Evolutionary conservation across 108 stramenopile species (phyloP).

Genomic region (Schizochytrium sp.): DNA sequence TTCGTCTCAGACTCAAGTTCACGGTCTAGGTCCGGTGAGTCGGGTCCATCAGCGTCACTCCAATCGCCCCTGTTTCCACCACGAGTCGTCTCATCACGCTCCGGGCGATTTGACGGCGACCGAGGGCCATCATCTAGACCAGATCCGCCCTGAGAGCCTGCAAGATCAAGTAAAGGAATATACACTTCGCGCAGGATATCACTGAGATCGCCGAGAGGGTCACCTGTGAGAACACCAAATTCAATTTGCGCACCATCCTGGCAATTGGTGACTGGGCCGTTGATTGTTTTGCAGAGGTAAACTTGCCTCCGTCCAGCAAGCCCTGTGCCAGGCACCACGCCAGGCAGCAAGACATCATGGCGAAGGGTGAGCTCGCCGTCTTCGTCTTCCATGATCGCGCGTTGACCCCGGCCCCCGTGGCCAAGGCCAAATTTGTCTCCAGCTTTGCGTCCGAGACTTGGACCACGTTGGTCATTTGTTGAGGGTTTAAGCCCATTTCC

Average conservation of each 20-base stretch:
- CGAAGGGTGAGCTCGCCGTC: not conserved
- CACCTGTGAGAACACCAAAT: constrained; percentile 56
- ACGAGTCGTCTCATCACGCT: too few relatives aligned
- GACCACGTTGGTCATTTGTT: too few relatives aligned
- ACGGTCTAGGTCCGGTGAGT: too few relatives aligned
- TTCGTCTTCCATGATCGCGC: not conserved
- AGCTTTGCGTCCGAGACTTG: too few relatives aligned
- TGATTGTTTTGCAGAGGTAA: constrained; percentile 36
- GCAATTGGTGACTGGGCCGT: not conserved
- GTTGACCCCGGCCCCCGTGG: too few relatives aligned
- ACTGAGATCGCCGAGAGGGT: constrained; percentile 41
- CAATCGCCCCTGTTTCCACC: too few relatives aligned
- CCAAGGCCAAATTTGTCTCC: too few relatives aligned
- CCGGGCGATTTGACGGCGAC: not conserved
- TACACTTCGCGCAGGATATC: constrained; percentile 42
- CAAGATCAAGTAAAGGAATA: not conserved
- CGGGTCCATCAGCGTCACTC: too few relatives aligned
- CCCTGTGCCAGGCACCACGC: not conserved
- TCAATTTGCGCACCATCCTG: constrained; percentile 27
- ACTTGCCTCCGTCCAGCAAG: constrained; percentile 35
- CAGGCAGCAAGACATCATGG: constrained; percentile 31
- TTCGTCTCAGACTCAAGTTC: too few relatives aligned
- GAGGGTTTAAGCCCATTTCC: not conserved
- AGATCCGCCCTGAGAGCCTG: not conserved
- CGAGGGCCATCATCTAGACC: not conserved